Evolutionary conservation across 805 yeast species (phyloP).

Genomic region (Kazachstania bromeliacearum): DNA sequence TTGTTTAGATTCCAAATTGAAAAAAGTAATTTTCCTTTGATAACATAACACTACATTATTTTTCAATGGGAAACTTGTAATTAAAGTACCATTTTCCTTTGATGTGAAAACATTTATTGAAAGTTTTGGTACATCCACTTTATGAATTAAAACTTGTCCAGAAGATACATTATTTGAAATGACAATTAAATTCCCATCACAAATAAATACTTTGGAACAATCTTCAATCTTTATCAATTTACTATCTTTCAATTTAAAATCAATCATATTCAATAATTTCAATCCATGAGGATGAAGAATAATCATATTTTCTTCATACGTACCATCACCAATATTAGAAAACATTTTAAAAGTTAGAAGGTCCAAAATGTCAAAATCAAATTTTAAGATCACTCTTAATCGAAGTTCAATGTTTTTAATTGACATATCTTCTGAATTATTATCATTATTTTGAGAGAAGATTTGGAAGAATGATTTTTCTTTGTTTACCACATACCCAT

Average conservation of each 20-base stretch:
- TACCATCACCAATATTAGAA: constrained; percentile 10
- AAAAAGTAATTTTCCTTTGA: constrained; percentile 5
- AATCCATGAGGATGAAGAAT: constrained; percentile 25
- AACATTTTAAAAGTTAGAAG: constrained; percentile 19
- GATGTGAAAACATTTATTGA: constrained; percentile 7
- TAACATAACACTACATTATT: neutral
- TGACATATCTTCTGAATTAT: constrained; percentile 24
- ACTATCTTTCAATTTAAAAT: constrained; percentile 21
- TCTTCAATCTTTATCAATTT: constrained; percentile 15
- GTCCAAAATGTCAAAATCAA: constrained; percentile 25
- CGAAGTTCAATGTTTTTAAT: constrained; percentile 25
- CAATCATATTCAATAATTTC: constrained; percentile 20
- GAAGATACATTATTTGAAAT: constrained; percentile 8
- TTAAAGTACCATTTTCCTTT: constrained; percentile 5
- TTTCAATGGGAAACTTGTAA: constrained; percentile 9
- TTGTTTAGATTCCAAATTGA: constrained; percentile 13
- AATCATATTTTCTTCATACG: constrained; percentile 17
- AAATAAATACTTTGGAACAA: constrained; percentile 14
- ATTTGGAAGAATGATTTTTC: constrained; percentile 25
- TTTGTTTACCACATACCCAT: constrained; percentile 26
- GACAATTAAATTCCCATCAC: constrained; percentile 15
- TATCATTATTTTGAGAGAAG: constrained; percentile 11
- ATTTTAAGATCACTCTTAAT: constrained; percentile 25
- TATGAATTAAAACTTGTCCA: constrained; percentile 6
- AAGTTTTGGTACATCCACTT: constrained; percentile 13